Base-by-base conservation (phyloP, 108 stramenopile species). In the Pseudonitzschia multiseries region DNA sequence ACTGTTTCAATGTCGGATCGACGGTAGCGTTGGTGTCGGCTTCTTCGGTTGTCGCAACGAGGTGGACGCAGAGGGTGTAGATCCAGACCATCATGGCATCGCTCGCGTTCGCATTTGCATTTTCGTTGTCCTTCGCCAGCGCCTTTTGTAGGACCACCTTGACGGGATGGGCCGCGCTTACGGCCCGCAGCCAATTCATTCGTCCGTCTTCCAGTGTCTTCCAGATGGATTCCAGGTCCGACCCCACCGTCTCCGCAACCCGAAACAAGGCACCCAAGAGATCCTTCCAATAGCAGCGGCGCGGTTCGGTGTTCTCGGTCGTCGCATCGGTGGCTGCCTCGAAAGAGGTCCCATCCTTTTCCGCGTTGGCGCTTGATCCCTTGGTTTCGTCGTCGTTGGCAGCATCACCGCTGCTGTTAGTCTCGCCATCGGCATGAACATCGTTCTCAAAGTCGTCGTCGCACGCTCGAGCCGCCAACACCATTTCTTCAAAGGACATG, bases 11-110 rank as follows among this genome's bases (percentile, higher is more conserved):
- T 22, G 54, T 22, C 54, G 2, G 26, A 0, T 24, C 22, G 21
- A 22, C 14, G 46, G 46, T 2, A 48, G 12, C 54, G 54, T 40
- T 0, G 61, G n/a, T 13, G 6, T 18, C 29, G 14, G 28, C 8
- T 18, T 3, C 17, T 33, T 14, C 36, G 28, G 18, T 21, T 42
- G 3, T 8, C 24, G 26, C 41, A 29, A 78, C 65, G 42, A 88
- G 75, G 6, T 81, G 79, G 32, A 88, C 28, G 24, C 75, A 75
- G 10, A 88, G 22, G 21, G 82, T 77, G 59, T 88, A 88, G 17
- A 88, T 88, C 80, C 83, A 87, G 0, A 88, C 69, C 87, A 88
- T 88, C 73, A 81, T 85, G 40, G 83, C 83, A 74, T 88, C 87
- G 46, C 83, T 79, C 12, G 69, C 80, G 72, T n/a, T 73, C 64